Evolutionary conservation across 2,329 filamentous ascomycete genomes (phyloP), one percentile per base, ranked within the genome.

Genomic region (Aspergillus brunneoviolaceus): DNA sequence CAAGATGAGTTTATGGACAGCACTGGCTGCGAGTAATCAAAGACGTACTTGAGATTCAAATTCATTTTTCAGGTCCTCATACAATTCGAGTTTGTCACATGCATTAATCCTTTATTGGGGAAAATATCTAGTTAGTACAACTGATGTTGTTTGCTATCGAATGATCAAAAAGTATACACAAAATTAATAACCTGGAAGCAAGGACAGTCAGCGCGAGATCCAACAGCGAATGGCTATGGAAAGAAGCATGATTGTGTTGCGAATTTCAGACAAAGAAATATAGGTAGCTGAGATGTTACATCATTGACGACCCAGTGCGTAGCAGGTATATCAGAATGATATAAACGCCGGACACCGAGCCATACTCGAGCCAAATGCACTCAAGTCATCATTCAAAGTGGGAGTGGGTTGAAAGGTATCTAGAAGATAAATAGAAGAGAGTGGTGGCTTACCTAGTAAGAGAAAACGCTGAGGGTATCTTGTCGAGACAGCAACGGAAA

Each of bases 291-390:
- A 95, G 90, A 88, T 83, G 87, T 96, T 89, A 96, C 94, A 97
- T 97, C 94, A 97, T 86, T 85, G 94, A 96, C 89, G 86, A 85
- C 82, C 81, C 81, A 81, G 81, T 76, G 78, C 80, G 76, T 67
- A 74, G 73, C 69, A 70, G 80, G 79, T 80, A 80, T 79, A 83
- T 89, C 91, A 94, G 85, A 89, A 96, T 87, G 90, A 89, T 82
- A 79, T 81, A 79, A 82, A 82, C 81, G 81, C 79, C 78, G 72
- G 78, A 75, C 81, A 79, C 81, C 83, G 81, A 79, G 82, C 87
- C 87, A 92, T 96, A 85, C 94, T 98, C 94, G 92, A 98, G 94
- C 94, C 94, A 98, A 98, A 98, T 98, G 94, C 94, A 93, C 94
- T 98, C 94, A 94, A 92, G 94, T 98, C 94, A 98, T 98, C 94